Evolutionary conservation across 1,284 basidiomycete genomes (phyloP), one percentile per base, ranked within the genome.

Genomic region (Cryptococcus hybrid): DNA sequence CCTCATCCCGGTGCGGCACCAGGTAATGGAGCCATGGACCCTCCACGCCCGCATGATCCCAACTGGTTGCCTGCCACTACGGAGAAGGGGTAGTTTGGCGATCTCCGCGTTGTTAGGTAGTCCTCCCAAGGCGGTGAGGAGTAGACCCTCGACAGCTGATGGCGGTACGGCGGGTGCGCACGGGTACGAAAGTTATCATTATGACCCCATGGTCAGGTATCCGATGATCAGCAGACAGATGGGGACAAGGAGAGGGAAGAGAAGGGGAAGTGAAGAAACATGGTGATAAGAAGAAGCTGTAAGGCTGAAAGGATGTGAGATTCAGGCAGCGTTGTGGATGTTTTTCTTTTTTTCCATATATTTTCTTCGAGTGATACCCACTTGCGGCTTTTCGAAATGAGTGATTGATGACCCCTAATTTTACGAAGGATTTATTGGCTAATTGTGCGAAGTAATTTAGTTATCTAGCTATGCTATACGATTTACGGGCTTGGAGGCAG

Each of bases 81-180:
- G 2, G 75, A 77, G 75, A 35, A 62, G 75, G 38, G 70, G 70
- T 0, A 72, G 70, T 4, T 50, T 75, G 6, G 73, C 74, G 3
- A 76, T 76, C 44, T 71, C 68, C 35, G 75, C 75, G 13, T 56
- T 76, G 24, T 59, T 76, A 2, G 75, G 73, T 5, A 51, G 50
- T 24, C 50, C 50, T 30, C 48, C 48, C 9, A 39, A 34, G 37
- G 8, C 7, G 15, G 37, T 39, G 37, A 39, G 57, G 12, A 66
- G 67, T 5, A 55, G 70, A 47, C 70, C 72, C 7, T 45, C 48
- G 11, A 65, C 64, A 2, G 66, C 64, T 4, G 66, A 62, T 40
- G 50, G 47, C 30, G 30, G 30, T 30, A 4, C 30, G 30, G 30
- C 30, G 4, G 30, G 30, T 30, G 30, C 30, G 30, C 30, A 30